A percentile compares a stretch with the other conserved stretches of the same genome.
These are phyloP conservation scores for Suillus paluster DNA, from an alignment of 768 basidiomycete genomes.

Conservation along the genomic window DNA sequence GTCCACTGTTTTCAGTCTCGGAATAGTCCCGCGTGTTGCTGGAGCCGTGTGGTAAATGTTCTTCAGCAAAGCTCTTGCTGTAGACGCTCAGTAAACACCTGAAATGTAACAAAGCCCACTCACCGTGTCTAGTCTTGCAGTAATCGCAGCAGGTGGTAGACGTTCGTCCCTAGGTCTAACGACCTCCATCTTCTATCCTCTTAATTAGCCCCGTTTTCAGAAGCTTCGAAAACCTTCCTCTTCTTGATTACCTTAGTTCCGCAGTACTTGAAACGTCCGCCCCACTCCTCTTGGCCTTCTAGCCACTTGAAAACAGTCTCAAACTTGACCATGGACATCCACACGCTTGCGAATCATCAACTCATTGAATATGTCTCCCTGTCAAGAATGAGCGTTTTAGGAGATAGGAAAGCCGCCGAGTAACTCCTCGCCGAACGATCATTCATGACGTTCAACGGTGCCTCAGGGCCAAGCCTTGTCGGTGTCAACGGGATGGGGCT, in stretches of 20 bases:
- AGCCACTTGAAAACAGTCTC: slow-evolving; percentile 71
- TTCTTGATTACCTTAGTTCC: slow-evolving; percentile 49
- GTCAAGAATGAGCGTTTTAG: neutral
- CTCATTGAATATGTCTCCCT: slow-evolving; percentile 34
- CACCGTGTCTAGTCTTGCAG: slow-evolving; percentile 69
- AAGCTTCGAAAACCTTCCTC: slow-evolving; percentile 46
- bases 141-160: slow-evolving; percentile 76
- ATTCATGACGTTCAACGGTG: neutral
- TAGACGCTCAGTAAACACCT: neutral
- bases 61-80: slow-evolving; percentile 60
- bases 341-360: slow-evolving; percentile 79
- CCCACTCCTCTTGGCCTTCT: slow-evolving; percentile 63
- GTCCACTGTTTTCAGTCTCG: slow-evolving; percentile 49
- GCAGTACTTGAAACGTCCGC: slow-evolving; percentile 48
- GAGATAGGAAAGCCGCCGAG: neutral
- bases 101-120: slow-evolving; percentile 17
- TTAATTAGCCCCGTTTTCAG: slow-evolving; percentile 37
- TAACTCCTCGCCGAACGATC: neutral
- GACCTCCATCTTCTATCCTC: slow-evolving; percentile 54
- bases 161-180: slow-evolving; percentile 64
- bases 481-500: neutral
- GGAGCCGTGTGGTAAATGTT: slow-evolving; percentile 60
- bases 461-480: neutral
- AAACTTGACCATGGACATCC: slow-evolving; percentile 57
- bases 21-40: slow-evolving; percentile 54